These are phyloP conservation scores for Kuraishia molischiana DNA, from an alignment of 805 yeast genomes.

Conservation along the genomic window DNA sequence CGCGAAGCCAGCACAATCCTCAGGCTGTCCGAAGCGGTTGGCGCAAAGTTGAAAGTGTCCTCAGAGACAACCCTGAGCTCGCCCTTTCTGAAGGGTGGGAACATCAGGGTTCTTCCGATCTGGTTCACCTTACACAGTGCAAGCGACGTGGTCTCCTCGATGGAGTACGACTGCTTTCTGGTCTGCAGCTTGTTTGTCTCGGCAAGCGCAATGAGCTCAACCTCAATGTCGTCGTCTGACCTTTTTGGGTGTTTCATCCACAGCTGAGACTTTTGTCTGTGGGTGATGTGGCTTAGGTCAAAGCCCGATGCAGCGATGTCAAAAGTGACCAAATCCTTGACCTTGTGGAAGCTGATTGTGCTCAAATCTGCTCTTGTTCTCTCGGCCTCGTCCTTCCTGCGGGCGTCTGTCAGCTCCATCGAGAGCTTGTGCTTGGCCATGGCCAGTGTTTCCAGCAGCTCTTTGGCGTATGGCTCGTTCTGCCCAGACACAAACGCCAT, in stretches of 20 bases:
- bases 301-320: slow-evolving; percentile 7
- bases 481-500: slow-evolving; percentile 11
- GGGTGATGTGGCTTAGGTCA: slow-evolving; percentile 3
- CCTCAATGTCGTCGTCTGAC: background rate
- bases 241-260: slow-evolving; percentile 4
- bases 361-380: slow-evolving; percentile 8
- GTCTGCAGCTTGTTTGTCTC: slow-evolving; percentile 16
- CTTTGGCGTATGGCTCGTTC: slow-evolving; percentile 11
- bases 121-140: slow-evolving; percentile 21
- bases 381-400: slow-evolving; percentile 13
- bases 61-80: slow-evolving; percentile 13
- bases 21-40: background rate
- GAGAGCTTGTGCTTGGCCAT: slow-evolving; percentile 12
- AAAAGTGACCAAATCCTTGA: slow-evolving; percentile 5
- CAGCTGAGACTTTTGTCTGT: slow-evolving; percentile 4
- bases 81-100: slow-evolving; percentile 21
- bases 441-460: background rate
- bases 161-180: slow-evolving; percentile 3
- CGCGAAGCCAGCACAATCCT: background rate
- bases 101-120: slow-evolving; percentile 18
- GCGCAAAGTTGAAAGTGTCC: too few species aligned
- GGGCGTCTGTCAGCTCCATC: slow-evolving; percentile 10
- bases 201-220: slow-evolving; percentile 3
- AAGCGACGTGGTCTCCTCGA: slow-evolving; percentile 5
- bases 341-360: slow-evolving; percentile 7